Conservation (phyloP, 2,329 filamentous ascomycete species). For the Blastomyces gilchristii region DNA sequence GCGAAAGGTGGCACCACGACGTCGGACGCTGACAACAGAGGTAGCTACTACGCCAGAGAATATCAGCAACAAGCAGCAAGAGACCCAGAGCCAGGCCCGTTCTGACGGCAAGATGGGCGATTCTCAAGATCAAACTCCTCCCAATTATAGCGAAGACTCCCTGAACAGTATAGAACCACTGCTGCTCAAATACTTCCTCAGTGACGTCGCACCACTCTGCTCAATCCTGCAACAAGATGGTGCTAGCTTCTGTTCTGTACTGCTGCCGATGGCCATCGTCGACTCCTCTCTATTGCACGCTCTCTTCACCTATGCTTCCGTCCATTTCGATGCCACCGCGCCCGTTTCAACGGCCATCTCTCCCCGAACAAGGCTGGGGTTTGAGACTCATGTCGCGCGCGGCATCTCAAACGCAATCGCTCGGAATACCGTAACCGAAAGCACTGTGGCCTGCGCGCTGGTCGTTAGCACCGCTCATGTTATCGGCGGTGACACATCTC, state of each 20-base stretch:
- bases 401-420: conserved; percentile 14
- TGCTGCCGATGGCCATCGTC: conserved; percentile 11
- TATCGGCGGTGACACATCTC: conserved; percentile 12
- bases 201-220: neutral
- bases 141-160: neutral
- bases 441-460: conserved; percentile 13
- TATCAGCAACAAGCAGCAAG: neutral
- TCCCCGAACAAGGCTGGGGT: conserved; percentile 7
- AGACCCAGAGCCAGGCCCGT: neutral
- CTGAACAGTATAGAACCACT: neutral
- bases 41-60: neutral
- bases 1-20: neutral
- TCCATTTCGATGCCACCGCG: conserved; percentile 11
- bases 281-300: conserved; percentile 14
- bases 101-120: neutral
- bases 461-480: conserved; percentile 14
- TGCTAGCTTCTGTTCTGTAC: neutral
- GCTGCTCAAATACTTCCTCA: neutral
- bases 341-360: conserved; percentile 7
- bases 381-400: conserved; percentile 13
- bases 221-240: neutral
- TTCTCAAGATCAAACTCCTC: neutral
- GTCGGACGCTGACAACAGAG: neutral
- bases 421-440: conserved; percentile 13
- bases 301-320: conserved; percentile 14